A percentile compares a stretch with the other conserved stretches of the same genome.
These are phyloP conservation scores for Dendrobium officinale DNA, from an alignment of 106 monocot genomes.

Conservation along the genomic window DNA sequence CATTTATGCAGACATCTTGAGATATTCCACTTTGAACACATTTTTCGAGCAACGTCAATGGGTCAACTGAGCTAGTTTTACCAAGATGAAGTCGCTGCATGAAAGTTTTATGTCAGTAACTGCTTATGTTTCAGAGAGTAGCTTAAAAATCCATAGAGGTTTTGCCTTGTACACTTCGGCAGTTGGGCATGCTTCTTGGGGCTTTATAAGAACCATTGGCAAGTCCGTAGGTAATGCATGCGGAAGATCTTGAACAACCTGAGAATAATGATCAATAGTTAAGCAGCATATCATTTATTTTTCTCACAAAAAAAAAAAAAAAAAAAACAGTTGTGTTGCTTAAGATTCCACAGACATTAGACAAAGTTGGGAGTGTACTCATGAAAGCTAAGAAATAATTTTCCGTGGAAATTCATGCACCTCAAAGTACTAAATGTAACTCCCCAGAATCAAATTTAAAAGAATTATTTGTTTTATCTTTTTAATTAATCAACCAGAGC, in stretches of 20 bases:
- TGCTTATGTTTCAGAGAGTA: background rate
- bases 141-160: background rate
- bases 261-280: constrained; percentile 2
- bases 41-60: constrained; percentile 53
- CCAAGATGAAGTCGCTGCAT: constrained; percentile 70
- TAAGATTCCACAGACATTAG: background rate
- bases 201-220: constrained; percentile 96
- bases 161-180: constrained; percentile 95
- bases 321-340: background rate
- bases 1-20: constrained; percentile 92
- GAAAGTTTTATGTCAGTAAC: background rate
- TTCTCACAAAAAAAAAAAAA: background rate
- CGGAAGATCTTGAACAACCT: constrained; percentile 86
- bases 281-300: background rate
- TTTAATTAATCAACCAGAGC: no score
- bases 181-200: constrained; percentile 88
- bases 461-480: no score
- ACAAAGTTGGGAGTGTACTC: background rate
- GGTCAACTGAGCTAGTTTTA: constrained; percentile 67
- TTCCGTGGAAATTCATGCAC: background rate
- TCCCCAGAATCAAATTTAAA: no score
- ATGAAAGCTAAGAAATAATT: background rate
- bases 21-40: constrained; percentile 73
- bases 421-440: background rate
- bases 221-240: constrained; percentile 44